A percentile compares a stretch with the other conserved stretches of the same genome.
These are phyloP conservation scores for Vitis riparia DNA, from an alignment of 164 flowering plant genomes.

Conservation along the genomic window DNA sequence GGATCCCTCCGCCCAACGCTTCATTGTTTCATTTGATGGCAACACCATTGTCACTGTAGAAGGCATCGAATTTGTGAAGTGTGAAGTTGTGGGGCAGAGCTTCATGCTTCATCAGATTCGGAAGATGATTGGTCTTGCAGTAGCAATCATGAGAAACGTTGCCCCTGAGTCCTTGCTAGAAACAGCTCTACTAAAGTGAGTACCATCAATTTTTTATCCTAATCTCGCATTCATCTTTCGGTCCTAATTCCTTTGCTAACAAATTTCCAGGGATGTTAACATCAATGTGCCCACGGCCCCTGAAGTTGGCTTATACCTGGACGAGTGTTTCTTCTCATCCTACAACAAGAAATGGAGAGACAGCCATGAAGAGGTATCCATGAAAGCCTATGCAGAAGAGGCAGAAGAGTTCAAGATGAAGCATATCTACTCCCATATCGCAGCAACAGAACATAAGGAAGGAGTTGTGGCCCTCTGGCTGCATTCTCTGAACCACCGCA, in stretches of 20 bases:
- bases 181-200: slow-evolving; percentile 69
- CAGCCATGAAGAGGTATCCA: slow-evolving; percentile 80
- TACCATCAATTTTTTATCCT: neutral
- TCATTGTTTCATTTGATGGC: slow-evolving; percentile 80
- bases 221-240: neutral
- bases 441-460: slow-evolving; percentile 75
- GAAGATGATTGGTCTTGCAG: slow-evolving; percentile 94
- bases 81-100: slow-evolving; percentile 98
- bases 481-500: slow-evolving; percentile 89
- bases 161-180: slow-evolving; percentile 73
- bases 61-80: slow-evolving; percentile 90
- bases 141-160: slow-evolving; percentile 79
- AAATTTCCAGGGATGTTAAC: slow-evolving; percentile 55
- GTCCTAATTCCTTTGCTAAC: neutral
- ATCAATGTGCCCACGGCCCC: slow-evolving; percentile 95
- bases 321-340: slow-evolving; percentile 87
- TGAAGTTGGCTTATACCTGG: slow-evolving; percentile 91
- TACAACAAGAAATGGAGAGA: slow-evolving; percentile 88
- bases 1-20: slow-evolving; percentile 80
- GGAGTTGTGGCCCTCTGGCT: slow-evolving; percentile 86
- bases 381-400: slow-evolving; percentile 69
- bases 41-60: slow-evolving; percentile 50
- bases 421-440: slow-evolving; percentile 80
- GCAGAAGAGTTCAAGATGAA: slow-evolving; percentile 92
- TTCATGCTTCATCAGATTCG: slow-evolving; percentile 99